These are phyloP conservation scores for Gentiana macrophylla DNA, from an alignment of 257 asterid genomes.

Conservation along the genomic window DNA sequence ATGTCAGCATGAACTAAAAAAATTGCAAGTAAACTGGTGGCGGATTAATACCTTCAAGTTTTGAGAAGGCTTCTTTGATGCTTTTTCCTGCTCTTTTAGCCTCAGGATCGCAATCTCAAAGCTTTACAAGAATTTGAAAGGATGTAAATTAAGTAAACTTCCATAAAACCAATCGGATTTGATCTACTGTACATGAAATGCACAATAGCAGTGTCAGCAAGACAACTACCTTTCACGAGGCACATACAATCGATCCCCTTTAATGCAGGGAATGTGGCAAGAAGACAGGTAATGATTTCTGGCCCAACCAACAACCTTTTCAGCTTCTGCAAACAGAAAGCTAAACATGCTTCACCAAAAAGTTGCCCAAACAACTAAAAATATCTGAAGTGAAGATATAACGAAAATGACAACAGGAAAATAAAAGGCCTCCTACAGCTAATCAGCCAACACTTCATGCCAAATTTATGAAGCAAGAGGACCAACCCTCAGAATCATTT, in stretches of 20 bases:
- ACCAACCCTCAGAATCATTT: too few species aligned
- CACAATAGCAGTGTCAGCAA: slow-evolving; percentile 8
- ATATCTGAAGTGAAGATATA: too few species aligned
- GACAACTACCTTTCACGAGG: slow-evolving; percentile 75
- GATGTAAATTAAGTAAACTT: too few species aligned
- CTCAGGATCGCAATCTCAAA: slow-evolving; percentile 79
- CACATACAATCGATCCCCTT: slow-evolving; percentile 59
- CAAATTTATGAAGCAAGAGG: too few species aligned
- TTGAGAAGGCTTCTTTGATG: slow-evolving; percentile 75
- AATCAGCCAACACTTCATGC: too few species aligned
- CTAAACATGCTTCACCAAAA: slow-evolving; percentile 3
- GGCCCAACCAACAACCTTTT: slow-evolving; percentile 94
- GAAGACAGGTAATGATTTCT: slow-evolving; percentile 80
- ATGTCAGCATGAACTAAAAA: slow-evolving; percentile 14
- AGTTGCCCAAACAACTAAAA: not conserved
- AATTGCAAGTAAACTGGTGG: slow-evolving; percentile 1
- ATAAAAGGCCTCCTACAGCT: too few species aligned
- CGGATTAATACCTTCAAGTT: slow-evolving; percentile 56
- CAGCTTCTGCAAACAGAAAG: slow-evolving; percentile 57
- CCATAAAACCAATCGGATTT: not conserved
- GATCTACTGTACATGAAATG: slow-evolving; percentile 2
- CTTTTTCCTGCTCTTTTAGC: slow-evolving; percentile 68
- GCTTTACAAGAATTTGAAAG: slow-evolving; percentile 28
- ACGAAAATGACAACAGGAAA: too few species aligned
- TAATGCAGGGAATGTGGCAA: slow-evolving; percentile 55